These are phyloP conservation scores for Westerdykella sp. DNA, from an alignment of 2,329 filamentous ascomycete genomes.

Conservation along the genomic window DNA sequence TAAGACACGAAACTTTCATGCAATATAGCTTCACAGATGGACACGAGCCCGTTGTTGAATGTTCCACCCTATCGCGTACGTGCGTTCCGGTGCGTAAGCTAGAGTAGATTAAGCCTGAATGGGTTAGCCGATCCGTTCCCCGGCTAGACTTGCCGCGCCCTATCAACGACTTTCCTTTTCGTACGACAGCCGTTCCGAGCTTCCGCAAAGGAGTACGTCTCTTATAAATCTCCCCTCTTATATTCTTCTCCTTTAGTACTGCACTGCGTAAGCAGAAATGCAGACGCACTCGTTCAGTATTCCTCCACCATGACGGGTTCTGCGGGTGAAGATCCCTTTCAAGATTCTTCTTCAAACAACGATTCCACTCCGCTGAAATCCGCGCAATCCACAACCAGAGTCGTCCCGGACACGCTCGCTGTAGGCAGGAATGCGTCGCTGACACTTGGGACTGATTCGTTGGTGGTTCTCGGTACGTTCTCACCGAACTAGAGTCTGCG, in stretches of 20 bases:
- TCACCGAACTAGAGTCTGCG: neutral
- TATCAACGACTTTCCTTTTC: neutral
- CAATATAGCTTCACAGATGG: too few relatives aligned
- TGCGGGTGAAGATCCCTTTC: conserved; percentile 24
- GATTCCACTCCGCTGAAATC: conserved; percentile 2
- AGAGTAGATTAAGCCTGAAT: too few relatives aligned
- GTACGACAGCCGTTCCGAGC: neutral
- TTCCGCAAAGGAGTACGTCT: neutral
- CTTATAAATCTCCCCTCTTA: neutral
- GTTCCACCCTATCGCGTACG: too few relatives aligned
- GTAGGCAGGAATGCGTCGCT: conserved; percentile 55
- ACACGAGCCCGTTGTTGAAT: too few relatives aligned
- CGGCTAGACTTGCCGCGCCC: too few relatives aligned
- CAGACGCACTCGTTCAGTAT: neutral
- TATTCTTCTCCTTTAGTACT: neutral
- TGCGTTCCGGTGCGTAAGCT: too few relatives aligned
- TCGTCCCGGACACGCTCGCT: conserved; percentile 40
- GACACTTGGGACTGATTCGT: conserved; percentile 54
- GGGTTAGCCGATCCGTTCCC: too few relatives aligned
- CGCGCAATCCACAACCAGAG: conserved; percentile 2
- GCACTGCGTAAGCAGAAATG: conserved; percentile 2
- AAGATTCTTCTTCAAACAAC: conserved; percentile 22
- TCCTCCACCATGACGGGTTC: conserved; percentile 20
- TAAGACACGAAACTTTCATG: conserved; percentile 5
- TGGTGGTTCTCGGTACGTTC: conserved; percentile 52